These are phyloP conservation scores for Xerocomellus chrysenteron DNA, from an alignment of 768 basidiomycete genomes.

Conservation along the genomic window DNA sequence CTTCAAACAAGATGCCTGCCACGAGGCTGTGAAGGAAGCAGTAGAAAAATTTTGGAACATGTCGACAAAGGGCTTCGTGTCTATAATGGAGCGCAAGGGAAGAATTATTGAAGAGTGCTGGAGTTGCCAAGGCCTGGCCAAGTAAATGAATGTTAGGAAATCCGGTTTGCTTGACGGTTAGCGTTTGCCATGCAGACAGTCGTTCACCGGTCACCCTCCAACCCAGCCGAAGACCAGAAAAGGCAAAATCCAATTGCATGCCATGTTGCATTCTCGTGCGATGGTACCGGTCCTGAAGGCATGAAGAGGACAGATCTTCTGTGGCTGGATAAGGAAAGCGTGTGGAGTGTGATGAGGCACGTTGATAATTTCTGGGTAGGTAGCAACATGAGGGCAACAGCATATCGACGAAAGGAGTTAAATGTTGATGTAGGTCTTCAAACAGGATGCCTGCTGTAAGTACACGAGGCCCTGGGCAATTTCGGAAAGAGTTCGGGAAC, in stretches of 20 bases:
- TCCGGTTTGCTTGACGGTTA: no score
- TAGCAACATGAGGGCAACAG: neutral
- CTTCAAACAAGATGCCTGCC: slow-evolving; percentile 96
- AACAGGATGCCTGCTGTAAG: slow-evolving; percentile 92
- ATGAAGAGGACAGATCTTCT: slow-evolving; percentile 71
- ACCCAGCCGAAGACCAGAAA: no score
- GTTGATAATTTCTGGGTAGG: slow-evolving; percentile 88
- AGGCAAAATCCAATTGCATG: slow-evolving; percentile 44
- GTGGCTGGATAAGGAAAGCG: slow-evolving; percentile 53
- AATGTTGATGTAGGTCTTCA: neutral
- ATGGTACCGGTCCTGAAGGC: slow-evolving; percentile 70
- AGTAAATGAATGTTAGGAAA: no score
- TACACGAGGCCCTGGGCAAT: slow-evolving; percentile 54
- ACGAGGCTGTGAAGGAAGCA: slow-evolving; percentile 60
- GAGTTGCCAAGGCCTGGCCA: slow-evolving; percentile 43
- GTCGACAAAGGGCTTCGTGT: slow-evolving; percentile 57
- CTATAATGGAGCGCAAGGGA: slow-evolving; percentile 63
- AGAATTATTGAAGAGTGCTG: slow-evolving; percentile 84
- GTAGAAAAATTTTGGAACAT: slow-evolving; percentile 49
- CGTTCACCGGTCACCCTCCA: no score
- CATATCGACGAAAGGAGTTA: slow-evolving; percentile 1
- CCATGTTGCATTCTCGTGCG: slow-evolving; percentile 77
- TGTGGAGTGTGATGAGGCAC: slow-evolving; percentile 64
- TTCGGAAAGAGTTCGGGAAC: no score
- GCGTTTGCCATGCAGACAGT: no score